These are phyloP conservation scores for Sanghuangporus weigelae DNA, from an alignment of 1,284 basidiomycete species.

Conservation along the genomic window DNA sequence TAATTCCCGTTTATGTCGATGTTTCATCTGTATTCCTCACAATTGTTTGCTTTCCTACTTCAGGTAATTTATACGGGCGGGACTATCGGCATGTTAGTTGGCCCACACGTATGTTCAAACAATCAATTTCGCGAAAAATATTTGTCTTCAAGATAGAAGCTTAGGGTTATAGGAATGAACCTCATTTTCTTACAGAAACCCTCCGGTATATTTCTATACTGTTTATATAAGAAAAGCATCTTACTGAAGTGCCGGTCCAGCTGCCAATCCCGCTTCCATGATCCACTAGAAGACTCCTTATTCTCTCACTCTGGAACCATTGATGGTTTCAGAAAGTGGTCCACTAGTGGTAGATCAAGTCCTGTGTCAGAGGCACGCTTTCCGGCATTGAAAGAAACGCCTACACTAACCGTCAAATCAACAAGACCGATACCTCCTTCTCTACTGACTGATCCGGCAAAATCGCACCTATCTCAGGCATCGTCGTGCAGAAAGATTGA, in stretches of 20 bases:
- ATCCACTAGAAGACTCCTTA: slow-evolving; percentile 75
- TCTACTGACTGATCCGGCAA: slow-evolving; percentile 29
- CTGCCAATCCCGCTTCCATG: slow-evolving; percentile 81
- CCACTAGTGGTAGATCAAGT: slow-evolving; percentile 46
- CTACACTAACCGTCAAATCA: slow-evolving; percentile 63
- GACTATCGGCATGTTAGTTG: slow-evolving; percentile 83
- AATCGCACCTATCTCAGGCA: slow-evolving; percentile 19
- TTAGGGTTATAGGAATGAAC: slow-evolving; percentile 81
- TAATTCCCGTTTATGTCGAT: background rate
- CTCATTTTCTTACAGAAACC: slow-evolving; percentile 80
- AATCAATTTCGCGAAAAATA: slow-evolving; percentile 18
- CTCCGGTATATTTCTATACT: slow-evolving; percentile 35
- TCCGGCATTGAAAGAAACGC: slow-evolving; percentile 30
- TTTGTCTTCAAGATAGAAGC: background rate
- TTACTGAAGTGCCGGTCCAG: background rate
- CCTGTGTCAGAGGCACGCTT: slow-evolving; percentile 30
- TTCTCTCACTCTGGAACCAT: slow-evolving; percentile 71
- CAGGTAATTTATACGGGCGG: slow-evolving; percentile 75
- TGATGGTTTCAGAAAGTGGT: slow-evolving; percentile 71
- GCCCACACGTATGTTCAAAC: slow-evolving; percentile 31
- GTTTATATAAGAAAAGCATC: background rate
- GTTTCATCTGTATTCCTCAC: background rate
- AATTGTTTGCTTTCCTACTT: slow-evolving; percentile 16
- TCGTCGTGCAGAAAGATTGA: slow-evolving; percentile 45
- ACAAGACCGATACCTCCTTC: slow-evolving; percentile 55